Percentiles rank a stretch among this genome's conserved stretches.
These are phyloP conservation scores for Ophioceras dolichostomum DNA, from an alignment of 2,329 filamentous ascomycete genomes.

Conservation along the genomic window DNA sequence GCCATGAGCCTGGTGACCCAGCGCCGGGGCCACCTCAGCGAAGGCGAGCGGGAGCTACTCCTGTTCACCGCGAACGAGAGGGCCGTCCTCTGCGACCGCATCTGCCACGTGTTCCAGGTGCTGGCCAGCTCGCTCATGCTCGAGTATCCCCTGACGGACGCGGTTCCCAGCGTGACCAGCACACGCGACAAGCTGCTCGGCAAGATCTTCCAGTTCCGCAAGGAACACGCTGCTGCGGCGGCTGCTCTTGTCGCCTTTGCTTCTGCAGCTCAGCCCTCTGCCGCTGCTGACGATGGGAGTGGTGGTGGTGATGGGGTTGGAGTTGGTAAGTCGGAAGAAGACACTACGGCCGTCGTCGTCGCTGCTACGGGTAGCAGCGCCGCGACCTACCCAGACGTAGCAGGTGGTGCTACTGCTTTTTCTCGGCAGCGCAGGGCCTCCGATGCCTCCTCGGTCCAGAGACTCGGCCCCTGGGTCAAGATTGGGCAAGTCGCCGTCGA, in stretches of 20 bases:
- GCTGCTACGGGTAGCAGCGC: not conserved
- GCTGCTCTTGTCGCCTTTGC: not conserved
- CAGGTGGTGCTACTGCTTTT: not conserved
- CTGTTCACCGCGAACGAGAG: constrained; percentile 70
- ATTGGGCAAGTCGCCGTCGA: constrained; percentile 30
- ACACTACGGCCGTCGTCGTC: not conserved
- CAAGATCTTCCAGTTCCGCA: constrained; percentile 78
- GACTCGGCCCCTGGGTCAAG: constrained; percentile 1
- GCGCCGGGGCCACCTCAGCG: constrained; percentile 62
- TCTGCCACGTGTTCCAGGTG: constrained; percentile 79
- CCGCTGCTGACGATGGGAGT: not conserved
- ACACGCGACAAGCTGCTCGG: constrained; percentile 73
- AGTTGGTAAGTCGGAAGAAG: not conserved
- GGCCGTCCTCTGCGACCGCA: constrained; percentile 69
- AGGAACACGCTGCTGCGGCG: constrained; percentile 39
- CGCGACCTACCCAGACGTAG: too few relatives aligned
- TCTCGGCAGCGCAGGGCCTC: not conserved
- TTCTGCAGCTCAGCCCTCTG: not conserved
- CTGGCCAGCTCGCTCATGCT: constrained; percentile 89
- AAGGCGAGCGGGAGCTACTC: constrained; percentile 72
- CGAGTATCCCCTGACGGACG: constrained; percentile 85
- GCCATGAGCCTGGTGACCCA: constrained; percentile 89
- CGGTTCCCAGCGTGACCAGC: constrained; percentile 70
- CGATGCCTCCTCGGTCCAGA: not conserved
- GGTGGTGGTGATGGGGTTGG: too few relatives aligned